phyloP scores from a whole-genome alignment of 441 rosid species.

The Eugenia klotzschiana region DNA sequence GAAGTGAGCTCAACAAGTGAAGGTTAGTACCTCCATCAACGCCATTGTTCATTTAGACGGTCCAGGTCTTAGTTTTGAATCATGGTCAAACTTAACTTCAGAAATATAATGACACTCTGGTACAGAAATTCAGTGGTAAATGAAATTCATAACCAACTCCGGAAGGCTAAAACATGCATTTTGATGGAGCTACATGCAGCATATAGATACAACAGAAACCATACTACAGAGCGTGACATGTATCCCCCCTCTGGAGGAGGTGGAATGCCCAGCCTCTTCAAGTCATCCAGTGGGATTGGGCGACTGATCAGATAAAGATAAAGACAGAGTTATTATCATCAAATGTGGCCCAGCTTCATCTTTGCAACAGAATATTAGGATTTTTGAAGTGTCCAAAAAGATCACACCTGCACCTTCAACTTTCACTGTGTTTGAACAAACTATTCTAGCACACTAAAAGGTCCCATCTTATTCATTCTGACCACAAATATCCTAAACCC shows the following conservation, averaged over 20 bases:
- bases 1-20: background rate
- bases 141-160: background rate
- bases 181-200: background rate
- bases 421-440: background rate
- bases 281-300: conserved; percentile 61
- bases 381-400: background rate
- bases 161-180: background rate
- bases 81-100: background rate
- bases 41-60: background rate
- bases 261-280: conserved; percentile 74
- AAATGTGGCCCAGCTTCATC: background rate
- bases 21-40: background rate
- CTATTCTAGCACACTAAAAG: background rate
- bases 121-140: background rate
- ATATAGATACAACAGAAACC: background rate
- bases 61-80: background rate
- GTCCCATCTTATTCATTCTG: background rate
- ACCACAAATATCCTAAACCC: background rate
- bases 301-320: conserved; percentile 26
- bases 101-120: background rate
- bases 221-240: conserved; percentile 60
- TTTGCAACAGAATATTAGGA: background rate
- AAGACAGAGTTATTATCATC: background rate
- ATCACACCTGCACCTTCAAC: background rate
- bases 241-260: conserved; percentile 86